These are phyloP conservation scores for Saturnispora mendoncae DNA, from an alignment of 805 yeast genomes.

Conservation along the genomic window DNA sequence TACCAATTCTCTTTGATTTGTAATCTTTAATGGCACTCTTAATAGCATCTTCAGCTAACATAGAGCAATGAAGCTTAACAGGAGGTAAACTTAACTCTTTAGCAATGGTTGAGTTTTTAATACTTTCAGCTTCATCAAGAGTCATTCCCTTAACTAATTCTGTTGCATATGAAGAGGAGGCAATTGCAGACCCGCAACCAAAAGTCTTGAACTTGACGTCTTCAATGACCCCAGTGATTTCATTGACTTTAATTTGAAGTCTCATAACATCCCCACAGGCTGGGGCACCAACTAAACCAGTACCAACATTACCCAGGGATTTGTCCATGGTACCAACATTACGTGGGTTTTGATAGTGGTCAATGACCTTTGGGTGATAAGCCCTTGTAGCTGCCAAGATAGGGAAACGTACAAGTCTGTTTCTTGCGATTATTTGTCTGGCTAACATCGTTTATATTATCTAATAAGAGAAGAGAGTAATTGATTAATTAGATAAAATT, in stretches of 20 bases:
- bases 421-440: slow-evolving; percentile 1
- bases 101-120: slow-evolving; percentile 91
- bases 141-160: slow-evolving; percentile 93
- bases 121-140: slow-evolving; percentile 83
- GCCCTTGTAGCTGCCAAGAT: slow-evolving; percentile 11
- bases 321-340: slow-evolving; percentile 92
- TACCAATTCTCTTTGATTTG: slow-evolving; percentile 61
- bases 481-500: neutral
- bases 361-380: slow-evolving; percentile 92
- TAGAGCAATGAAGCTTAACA: slow-evolving; percentile 93
- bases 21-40: slow-evolving; percentile 95
- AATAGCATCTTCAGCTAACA: slow-evolving; percentile 98
- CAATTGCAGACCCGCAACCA: slow-evolving; percentile 99
- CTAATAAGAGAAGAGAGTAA: neutral
- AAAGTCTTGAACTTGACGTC: slow-evolving; percentile 97
- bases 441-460: neutral
- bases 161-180: slow-evolving; percentile 90
- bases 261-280: slow-evolving; percentile 99
- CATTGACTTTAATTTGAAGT: slow-evolving; percentile 88
- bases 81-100: slow-evolving; percentile 93
- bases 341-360: slow-evolving; percentile 94
- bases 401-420: neutral
- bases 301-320: slow-evolving; percentile 69
- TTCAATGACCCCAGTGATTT: slow-evolving; percentile 79
- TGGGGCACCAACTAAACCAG: slow-evolving; percentile 97